These are phyloP conservation scores for Filosporella fistucella DNA, from an alignment of 495 filamentous ascomycete species.

Conservation along the genomic window DNA sequence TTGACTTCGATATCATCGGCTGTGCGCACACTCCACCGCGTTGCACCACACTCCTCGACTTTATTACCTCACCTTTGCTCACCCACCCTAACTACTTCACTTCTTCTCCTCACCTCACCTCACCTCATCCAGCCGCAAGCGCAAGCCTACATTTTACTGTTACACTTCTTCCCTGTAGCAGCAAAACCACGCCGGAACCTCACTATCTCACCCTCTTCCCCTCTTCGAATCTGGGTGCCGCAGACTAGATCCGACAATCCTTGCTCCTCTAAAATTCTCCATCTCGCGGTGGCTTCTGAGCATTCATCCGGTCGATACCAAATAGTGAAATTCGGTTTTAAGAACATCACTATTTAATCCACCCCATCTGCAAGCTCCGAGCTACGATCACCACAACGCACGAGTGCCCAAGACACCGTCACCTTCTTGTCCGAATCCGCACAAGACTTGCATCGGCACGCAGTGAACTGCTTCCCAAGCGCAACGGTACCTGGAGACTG, in stretches of 20 bases:
- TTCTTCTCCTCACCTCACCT: no score
- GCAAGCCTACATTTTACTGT: no score
- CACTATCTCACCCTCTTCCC: no score
- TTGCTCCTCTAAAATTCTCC: constrained; percentile 12
- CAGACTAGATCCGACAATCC: constrained; percentile 18
- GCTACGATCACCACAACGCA: constrained; percentile 10
- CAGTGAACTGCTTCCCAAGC: neutral
- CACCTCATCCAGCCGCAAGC: no score
- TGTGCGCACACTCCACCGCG: no score
- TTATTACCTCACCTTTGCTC: neutral
- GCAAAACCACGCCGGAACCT: constrained; percentile 6
- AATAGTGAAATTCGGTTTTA: neutral
- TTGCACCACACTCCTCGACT: no score
- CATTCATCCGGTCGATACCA: constrained; percentile 6
- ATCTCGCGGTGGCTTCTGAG: constrained; percentile 9
- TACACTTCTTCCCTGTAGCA: no score
- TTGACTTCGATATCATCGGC: no score
- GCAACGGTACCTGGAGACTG: constrained; percentile 13
- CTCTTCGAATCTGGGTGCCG: constrained; percentile 15
- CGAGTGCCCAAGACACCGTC: constrained; percentile 4
- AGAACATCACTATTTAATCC: constrained; percentile 3
- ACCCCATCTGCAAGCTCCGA: constrained; percentile 7
- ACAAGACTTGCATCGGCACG: neutral
- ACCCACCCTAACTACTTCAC: neutral
- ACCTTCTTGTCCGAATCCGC: neutral